phyloP scores from a whole-genome alignment of 2,329 filamentous ascomycete genomes.

The Aspergillus melleus region DNA sequence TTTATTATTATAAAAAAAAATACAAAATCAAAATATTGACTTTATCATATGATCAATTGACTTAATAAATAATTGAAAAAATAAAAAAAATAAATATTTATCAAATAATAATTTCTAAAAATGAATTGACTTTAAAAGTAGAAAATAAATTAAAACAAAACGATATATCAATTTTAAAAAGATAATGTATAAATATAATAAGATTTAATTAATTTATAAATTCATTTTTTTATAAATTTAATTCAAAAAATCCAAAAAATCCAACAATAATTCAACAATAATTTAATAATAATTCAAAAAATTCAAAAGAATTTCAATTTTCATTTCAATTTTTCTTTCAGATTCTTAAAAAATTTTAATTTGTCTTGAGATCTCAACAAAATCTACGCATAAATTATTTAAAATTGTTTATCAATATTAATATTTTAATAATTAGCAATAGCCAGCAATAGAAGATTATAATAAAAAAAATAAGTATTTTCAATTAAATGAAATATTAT shows the following conservation, averaged over 20 bases:
- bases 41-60: not conserved
- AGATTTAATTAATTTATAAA: not conserved
- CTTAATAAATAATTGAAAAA: not conserved
- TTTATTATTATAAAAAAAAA: not conserved
- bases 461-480: no score
- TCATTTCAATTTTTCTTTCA: not conserved
- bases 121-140: not conserved
- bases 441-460: no score
- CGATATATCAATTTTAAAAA: not conserved
- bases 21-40: not conserved
- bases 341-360: not conserved
- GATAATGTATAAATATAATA: not conserved
- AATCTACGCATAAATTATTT: no score
- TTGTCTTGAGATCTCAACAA: not conserved
- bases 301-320: not conserved
- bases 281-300: not conserved
- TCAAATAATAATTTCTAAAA: not conserved
- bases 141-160: not conserved
- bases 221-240: not conserved
- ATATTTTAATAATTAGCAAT: not conserved
- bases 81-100: not conserved
- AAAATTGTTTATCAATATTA: not conserved
- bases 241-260: not conserved
- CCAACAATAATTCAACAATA: not conserved
- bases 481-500: no score